Evolutionary conservation across 495 filamentous ascomycete species (phyloP), one percentile per base, ranked within the genome.

Genomic region (Extremus antarcticus): DNA sequence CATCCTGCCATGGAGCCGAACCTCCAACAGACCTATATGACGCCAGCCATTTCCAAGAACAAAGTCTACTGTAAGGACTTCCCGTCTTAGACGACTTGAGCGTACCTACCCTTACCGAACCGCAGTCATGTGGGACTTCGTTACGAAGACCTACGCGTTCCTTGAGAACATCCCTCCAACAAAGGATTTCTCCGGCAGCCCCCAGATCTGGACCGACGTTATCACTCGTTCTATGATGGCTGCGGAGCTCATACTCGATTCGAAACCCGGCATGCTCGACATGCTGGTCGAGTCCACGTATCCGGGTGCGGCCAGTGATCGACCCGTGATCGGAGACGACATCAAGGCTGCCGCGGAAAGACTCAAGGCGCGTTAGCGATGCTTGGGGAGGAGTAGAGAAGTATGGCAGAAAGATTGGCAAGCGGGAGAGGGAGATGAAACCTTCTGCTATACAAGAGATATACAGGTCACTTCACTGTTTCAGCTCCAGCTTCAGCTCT

Each of bases 121-220:
- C 16, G 29, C 13, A 24, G 68, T 70, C 57, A 65, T 65, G 64
- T 67, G 68, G 70, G 66, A 71, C 45, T 72, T 67, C 51, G 63
- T 65, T 1, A 64, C 63, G 1, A 57, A 63, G 23, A 67, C 61
- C 1, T 25, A 43, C 21, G 22, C 11, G 17, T 35, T 32, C 25
- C 49, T 59, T 38, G 43, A 29, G 19, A 54, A 47, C 56, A 41
- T 58, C 24, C 32, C 53, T 4, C 56, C 50, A 23, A 29, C 24
- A 10, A 15, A 20, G n/a, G 8, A 7, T 3, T 45, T 45, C 19
- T 7, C 4, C 19, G 41, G 15, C 3, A 21, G 41, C 7, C 25
- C 10, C 17, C 51, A 61, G 29, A 15, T 32, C 20, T 63, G 54
- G 51, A 2, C 16, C 3, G 63, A 63, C 40, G 32, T 56, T 11